phyloP scores from a whole-genome alignment of 768 basidiomycete genomes.

The Russula sp. region DNA sequence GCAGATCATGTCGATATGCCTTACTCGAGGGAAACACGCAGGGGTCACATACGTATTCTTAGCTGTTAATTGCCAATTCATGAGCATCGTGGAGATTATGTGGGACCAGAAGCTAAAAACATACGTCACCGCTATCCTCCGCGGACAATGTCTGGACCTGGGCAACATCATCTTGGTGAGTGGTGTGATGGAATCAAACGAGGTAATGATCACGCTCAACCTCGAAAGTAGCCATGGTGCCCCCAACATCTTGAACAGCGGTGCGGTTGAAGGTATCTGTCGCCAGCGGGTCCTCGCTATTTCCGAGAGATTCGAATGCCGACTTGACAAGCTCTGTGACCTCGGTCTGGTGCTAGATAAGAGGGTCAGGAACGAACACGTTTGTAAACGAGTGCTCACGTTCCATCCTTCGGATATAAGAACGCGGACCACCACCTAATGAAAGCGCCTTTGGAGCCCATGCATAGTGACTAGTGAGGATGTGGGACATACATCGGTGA shows the following conservation, averaged over 20 bases:
- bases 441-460: background rate
- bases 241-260: background rate
- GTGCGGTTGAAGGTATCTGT: constrained; percentile 2
- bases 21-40: background rate
- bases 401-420: constrained; percentile 9
- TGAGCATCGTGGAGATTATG: background rate
- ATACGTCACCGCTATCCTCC: constrained; percentile 12
- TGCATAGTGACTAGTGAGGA: background rate
- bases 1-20: background rate
- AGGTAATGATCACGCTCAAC: background rate
- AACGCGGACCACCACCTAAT: constrained; percentile 3
- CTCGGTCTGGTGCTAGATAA: background rate
- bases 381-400: background rate
- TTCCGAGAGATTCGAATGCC: constrained; percentile 4
- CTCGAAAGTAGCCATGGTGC: background rate
- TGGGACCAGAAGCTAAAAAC: background rate
- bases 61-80: background rate
- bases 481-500: constrained; percentile 7
- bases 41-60: constrained; percentile 8
- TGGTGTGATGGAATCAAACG: background rate
- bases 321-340: constrained; percentile 2
- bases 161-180: background rate
- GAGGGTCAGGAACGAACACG: background rate
- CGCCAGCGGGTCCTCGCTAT: background rate
- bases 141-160: constrained; percentile 13